These are phyloP conservation scores for Pichia eremophila DNA, from an alignment of 805 yeast species.

Conservation along the genomic window DNA sequence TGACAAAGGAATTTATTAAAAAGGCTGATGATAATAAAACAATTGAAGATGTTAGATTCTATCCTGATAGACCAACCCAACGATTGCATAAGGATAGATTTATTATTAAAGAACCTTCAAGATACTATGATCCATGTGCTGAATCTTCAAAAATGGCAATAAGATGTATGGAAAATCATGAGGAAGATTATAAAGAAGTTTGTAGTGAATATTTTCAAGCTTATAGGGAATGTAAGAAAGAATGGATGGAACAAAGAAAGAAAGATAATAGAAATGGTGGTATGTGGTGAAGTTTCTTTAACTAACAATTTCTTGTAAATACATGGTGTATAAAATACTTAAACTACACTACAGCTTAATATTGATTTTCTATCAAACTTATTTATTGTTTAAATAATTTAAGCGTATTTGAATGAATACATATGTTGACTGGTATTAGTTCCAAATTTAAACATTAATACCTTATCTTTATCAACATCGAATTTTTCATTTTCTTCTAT, in stretches of 20 bases:
- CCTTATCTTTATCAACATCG: conserved; percentile 15
- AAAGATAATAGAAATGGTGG: conserved; percentile 22
- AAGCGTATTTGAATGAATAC: conserved; percentile 17
- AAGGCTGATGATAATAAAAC: conserved; percentile 29
- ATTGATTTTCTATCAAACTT: no score
- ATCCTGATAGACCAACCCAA: conserved; percentile 83
- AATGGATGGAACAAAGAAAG: conserved; percentile 41
- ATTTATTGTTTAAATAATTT: background rate
- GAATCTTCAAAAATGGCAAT: conserved; percentile 83
- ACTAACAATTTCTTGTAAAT: no score
- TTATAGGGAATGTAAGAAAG: conserved; percentile 82
- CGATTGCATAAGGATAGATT: conserved; percentile 60
- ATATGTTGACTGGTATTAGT: conserved; percentile 5
- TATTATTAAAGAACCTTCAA: conserved; percentile 66
- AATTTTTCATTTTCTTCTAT: conserved; percentile 19
- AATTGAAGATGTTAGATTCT: conserved; percentile 45
- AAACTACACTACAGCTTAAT: no score
- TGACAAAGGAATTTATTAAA: conserved; percentile 43
- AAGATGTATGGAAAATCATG: conserved; percentile 70
- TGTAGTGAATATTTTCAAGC: conserved; percentile 85
- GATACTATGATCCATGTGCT: conserved; percentile 88
- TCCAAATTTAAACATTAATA: conserved; percentile 16
- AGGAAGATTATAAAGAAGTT: conserved; percentile 53
- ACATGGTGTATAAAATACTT: no score
- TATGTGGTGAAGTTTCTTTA: conserved; percentile 17